Evolutionary conservation across 306 rosid genomes (phyloP).

Genomic region (Inga leiocalycina): DNA sequence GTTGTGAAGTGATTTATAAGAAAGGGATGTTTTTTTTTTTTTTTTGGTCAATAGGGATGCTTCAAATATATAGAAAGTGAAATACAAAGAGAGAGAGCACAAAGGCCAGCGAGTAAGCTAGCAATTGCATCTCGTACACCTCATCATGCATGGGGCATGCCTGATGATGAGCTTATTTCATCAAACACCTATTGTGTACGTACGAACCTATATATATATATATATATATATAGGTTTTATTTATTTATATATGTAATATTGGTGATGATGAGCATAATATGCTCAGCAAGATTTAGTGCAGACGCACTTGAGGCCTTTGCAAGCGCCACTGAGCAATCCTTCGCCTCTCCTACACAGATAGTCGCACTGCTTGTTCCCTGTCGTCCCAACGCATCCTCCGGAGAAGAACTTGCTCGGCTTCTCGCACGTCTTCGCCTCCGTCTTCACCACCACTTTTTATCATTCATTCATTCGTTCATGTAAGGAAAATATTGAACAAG

Average conservation of each 20-base stretch:
- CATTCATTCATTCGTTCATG: not conserved
- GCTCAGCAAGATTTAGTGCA: not conserved
- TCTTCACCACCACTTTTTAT: conserved; percentile 14
- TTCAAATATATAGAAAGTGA: not conserved
- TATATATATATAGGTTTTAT: not conserved
- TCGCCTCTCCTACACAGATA: conserved; percentile 34
- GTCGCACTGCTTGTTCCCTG: not conserved
- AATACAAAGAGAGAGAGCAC: too few relatives aligned
- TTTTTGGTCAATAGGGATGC: too few relatives aligned
- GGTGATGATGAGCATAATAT: too few relatives aligned
- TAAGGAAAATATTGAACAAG: not conserved
- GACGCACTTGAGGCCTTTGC: conserved; percentile 33
- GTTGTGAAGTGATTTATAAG: too few relatives aligned
- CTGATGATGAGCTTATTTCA: not conserved
- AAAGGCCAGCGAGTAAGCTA: not conserved
- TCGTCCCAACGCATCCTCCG: conserved; percentile 18
- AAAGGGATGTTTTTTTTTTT: too few relatives aligned
- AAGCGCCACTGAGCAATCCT: conserved; percentile 6
- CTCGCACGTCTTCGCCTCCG: conserved; percentile 31
- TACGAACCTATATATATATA: too few relatives aligned
- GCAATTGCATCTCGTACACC: not conserved
- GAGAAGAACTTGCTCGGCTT: conserved; percentile 23
- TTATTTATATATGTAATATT: too few relatives aligned
- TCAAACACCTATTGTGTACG: not conserved
- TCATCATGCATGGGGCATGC: too few relatives aligned